Evolutionary conservation across 2,329 filamentous ascomycete genomes (phyloP).

Genomic region (Akanthomyces muscarius): DNA sequence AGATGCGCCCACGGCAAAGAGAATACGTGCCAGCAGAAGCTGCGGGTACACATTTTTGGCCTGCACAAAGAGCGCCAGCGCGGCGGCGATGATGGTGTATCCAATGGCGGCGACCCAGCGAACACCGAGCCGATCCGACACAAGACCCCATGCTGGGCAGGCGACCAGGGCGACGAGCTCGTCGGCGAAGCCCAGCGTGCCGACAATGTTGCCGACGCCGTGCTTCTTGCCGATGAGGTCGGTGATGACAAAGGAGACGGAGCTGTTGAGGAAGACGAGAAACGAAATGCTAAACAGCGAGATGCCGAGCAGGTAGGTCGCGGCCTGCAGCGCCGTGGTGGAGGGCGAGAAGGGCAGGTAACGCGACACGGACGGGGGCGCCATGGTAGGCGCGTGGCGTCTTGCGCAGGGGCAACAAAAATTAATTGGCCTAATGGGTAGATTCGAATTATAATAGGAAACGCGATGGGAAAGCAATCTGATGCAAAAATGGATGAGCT

Average conservation of each 20-base stretch:
- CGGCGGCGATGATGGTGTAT: conserved; percentile 74
- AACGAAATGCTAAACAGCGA: conserved; percentile 85
- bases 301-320: conserved; percentile 75
- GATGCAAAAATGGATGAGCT: conserved; percentile 1
- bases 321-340: conserved; percentile 59
- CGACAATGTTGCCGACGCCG: conserved; percentile 74
- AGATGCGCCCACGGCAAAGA: conserved; percentile 90
- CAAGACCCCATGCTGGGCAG: conserved; percentile 73
- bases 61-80: conserved; percentile 78
- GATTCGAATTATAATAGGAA: neutral
- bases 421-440: neutral
- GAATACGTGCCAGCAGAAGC: conserved; percentile 73
- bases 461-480: neutral
- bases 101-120: conserved; percentile 69
- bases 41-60: conserved; percentile 85
- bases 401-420: neutral
- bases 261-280: conserved; percentile 84
- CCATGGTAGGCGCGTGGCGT: conserved; percentile 26
- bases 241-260: conserved; percentile 79
- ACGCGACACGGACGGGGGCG: conserved; percentile 36
- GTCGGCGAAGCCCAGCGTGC: conserved; percentile 80
- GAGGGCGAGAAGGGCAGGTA: conserved; percentile 55
- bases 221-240: conserved; percentile 72
- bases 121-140: conserved; percentile 74
- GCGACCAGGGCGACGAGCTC: conserved; percentile 78